phyloP scores from a whole-genome alignment of 371 early-diverging fungal species.

The Umbelopsis sp. region DNA sequence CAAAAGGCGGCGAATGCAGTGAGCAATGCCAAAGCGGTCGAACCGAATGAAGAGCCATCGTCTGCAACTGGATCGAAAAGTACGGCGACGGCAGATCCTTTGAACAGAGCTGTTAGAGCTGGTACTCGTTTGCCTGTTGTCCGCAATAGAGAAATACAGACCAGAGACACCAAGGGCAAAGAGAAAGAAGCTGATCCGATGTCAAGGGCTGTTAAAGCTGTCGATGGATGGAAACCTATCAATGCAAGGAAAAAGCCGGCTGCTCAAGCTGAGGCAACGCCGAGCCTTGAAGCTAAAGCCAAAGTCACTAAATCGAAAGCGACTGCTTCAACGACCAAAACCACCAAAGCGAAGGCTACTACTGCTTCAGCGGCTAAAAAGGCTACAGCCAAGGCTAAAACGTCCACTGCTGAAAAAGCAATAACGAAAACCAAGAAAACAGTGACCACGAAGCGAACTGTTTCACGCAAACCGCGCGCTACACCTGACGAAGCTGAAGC shows the following conservation, averaged over 20 bases:
- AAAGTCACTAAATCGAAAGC: background rate
- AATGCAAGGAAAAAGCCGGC: background rate
- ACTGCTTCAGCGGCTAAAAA: background rate
- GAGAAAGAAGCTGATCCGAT: background rate
- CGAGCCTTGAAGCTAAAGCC: background rate
- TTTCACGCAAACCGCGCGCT: background rate
- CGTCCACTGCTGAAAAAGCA: background rate
- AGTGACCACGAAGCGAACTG: conserved; percentile 9
- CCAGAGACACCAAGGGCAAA: background rate
- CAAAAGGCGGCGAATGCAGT: background rate
- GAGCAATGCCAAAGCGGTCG: background rate
- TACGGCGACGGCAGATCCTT: background rate
- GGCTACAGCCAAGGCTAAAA: background rate
- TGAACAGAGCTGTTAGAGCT: background rate
- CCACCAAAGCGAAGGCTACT: background rate
- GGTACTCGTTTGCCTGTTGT: background rate
- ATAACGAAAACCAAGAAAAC: conserved; percentile 25
- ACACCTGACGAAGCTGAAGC: background rate
- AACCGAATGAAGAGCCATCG: background rate
- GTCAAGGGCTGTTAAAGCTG: conserved; percentile 1
- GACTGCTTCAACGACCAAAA: background rate
- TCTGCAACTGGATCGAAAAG: background rate
- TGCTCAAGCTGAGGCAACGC: background rate
- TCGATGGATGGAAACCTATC: conserved; percentile 10
- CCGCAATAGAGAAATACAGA: background rate